These are phyloP conservation scores for Comarum palustre DNA, from an alignment of 306 rosid genomes.

Conservation along the genomic window DNA sequence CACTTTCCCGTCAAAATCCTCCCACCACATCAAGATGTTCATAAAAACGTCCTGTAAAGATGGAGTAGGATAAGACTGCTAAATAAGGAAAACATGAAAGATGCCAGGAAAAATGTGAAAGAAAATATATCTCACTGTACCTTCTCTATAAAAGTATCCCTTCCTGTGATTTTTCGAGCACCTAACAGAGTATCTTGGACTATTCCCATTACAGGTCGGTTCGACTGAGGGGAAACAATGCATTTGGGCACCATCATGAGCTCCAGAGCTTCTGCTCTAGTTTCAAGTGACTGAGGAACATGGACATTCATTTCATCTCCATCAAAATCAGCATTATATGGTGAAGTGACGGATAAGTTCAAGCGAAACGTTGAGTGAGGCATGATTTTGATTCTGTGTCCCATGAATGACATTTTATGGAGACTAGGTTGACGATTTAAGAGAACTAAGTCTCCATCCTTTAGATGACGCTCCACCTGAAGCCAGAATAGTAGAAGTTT, in stretches of 20 bases:
- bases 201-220: slow-evolving; percentile 98
- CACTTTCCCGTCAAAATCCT: slow-evolving; percentile 94
- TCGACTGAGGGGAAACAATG: slow-evolving; percentile 93
- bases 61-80: too few species aligned
- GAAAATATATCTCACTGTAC: slow-evolving; percentile 31
- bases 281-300: slow-evolving; percentile 97
- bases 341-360: slow-evolving; percentile 91
- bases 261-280: slow-evolving; percentile 95
- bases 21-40: slow-evolving; percentile 99
- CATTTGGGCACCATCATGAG: slow-evolving; percentile 99
- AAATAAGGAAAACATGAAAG: slow-evolving; percentile 15
- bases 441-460: slow-evolving; percentile 89
- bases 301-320: slow-evolving; percentile 99
- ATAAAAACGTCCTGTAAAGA: slow-evolving; percentile 84
- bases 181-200: slow-evolving; percentile 94
- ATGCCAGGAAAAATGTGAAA: not conserved
- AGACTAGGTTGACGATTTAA: slow-evolving; percentile 99
- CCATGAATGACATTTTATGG: slow-evolving; percentile 99
- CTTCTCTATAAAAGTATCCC: slow-evolving; percentile 91
- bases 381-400: slow-evolving; percentile 96
- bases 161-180: slow-evolving; percentile 83
- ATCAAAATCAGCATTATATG: slow-evolving; percentile 97
- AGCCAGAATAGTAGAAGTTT: slow-evolving; percentile 32
- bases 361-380: slow-evolving; percentile 93
- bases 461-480: slow-evolving; percentile 97